A percentile compares a stretch with the other conserved stretches of the same genome.
These are phyloP conservation scores for Globisporangium splendens DNA, from an alignment of 352 stramenopile species.

Conservation along the genomic window DNA sequence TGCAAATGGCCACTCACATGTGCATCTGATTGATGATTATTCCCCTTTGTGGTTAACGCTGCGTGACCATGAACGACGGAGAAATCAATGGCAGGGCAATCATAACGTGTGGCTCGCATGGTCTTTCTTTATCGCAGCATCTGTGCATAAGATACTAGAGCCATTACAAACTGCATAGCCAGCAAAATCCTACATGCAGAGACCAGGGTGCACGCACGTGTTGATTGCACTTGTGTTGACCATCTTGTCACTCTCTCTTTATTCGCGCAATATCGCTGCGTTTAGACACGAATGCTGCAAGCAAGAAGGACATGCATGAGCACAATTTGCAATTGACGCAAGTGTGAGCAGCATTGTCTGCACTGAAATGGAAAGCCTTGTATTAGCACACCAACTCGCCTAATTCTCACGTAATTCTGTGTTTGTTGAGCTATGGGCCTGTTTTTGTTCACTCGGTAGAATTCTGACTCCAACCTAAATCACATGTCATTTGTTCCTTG, in stretches of 20 bases:
- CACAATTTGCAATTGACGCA: too few relatives aligned
- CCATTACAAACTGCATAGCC: not conserved
- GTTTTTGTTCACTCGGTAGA: not conserved
- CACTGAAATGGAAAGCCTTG: too few relatives aligned
- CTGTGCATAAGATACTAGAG: not conserved
- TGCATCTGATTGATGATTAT: not conserved
- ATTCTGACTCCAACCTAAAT: not conserved
- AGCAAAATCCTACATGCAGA: too few relatives aligned
- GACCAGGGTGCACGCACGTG: too few relatives aligned
- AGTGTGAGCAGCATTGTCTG: too few relatives aligned
- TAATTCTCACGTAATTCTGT: not conserved
- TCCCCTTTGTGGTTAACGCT: not conserved
- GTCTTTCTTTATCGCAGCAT: not conserved
- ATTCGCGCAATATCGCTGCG: too few relatives aligned
- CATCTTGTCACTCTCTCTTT: too few relatives aligned
- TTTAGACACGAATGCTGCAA: too few relatives aligned
- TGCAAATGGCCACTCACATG: too few relatives aligned
- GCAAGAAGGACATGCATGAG: too few relatives aligned
- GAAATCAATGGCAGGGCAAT: not conserved
- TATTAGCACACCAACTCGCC: too few relatives aligned
- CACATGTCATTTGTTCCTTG: not conserved
- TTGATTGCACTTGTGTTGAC: too few relatives aligned
- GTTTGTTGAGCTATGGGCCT: not conserved
- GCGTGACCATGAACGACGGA: not conserved
- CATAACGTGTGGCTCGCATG: not conserved